These are phyloP conservation scores for Phylloporus scabripes DNA, from an alignment of 768 basidiomycete genomes.

Conservation along the genomic window DNA sequence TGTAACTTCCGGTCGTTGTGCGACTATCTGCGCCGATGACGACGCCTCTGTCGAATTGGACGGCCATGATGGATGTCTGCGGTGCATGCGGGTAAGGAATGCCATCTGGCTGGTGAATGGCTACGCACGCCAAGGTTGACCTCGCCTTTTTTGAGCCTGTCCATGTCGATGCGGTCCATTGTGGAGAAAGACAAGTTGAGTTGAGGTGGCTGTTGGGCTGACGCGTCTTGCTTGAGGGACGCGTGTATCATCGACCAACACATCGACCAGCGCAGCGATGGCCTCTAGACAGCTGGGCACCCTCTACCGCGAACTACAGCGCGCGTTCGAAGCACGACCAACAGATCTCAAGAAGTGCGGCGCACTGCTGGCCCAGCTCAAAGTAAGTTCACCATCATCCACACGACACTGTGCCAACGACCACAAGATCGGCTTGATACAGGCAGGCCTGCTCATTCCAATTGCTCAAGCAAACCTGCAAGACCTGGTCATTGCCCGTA, in stretches of 20 bases:
- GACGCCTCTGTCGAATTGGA: constrained; percentile 92
- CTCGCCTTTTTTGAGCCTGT: constrained; percentile 89
- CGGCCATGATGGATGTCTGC: constrained; percentile 99
- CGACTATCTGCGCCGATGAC: constrained; percentile 96
- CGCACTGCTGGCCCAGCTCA: constrained; percentile 61
- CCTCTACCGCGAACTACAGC: constrained; percentile 62
- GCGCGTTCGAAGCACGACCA: constrained; percentile 58
- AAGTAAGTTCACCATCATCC: constrained; percentile 41
- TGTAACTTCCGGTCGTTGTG: constrained; percentile 95
- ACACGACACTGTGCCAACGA: not conserved
- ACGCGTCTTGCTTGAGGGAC: constrained; percentile 45
- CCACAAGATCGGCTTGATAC: constrained; percentile 66
- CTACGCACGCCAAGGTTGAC: constrained; percentile 89
- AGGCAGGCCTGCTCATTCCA: constrained; percentile 74
- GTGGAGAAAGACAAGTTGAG: constrained; percentile 18
- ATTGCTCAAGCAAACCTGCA: constrained; percentile 53
- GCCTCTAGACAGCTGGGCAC: constrained; percentile 47
- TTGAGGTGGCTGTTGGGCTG: constrained; percentile 33
- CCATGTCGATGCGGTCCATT: constrained; percentile 72
- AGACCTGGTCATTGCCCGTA: constrained; percentile 73
- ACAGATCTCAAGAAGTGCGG: constrained; percentile 67
- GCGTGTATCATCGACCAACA: constrained; percentile 23
- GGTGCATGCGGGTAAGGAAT: not conserved
- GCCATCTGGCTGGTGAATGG: not conserved
- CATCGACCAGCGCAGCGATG: constrained; percentile 33